A percentile compares a stretch with the other conserved stretches of the same genome.
phyloP scores from a whole-genome alignment of 371 early-diverging fungal genomes.

The Saksenaea vasiformis region DNA sequence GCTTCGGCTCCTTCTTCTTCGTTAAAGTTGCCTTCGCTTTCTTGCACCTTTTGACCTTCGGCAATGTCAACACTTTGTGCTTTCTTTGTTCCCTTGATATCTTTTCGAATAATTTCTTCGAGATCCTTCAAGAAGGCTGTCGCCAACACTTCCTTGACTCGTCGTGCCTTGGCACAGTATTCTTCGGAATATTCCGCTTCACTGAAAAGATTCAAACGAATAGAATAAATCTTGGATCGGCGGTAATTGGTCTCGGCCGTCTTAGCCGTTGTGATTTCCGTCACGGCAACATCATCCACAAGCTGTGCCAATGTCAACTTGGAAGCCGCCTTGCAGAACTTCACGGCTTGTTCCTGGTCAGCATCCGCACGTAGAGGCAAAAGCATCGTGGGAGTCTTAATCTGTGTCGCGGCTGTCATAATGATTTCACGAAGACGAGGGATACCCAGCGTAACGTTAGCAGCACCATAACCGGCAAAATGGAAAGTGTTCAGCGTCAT shows the following conservation, averaged over 20 bases:
- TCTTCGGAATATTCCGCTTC: conserved; percentile 76
- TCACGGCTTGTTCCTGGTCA: conserved; percentile 53
- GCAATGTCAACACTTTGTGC: conserved; percentile 35
- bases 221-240: conserved; percentile 71
- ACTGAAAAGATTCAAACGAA: conserved; percentile 85
- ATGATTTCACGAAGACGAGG: conserved; percentile 99
- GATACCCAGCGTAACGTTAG: conserved; percentile 99
- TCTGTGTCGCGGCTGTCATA: conserved; percentile 96
- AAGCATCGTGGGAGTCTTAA: conserved; percentile 96
- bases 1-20: conserved; percentile 57
- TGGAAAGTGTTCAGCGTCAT: conserved; percentile 99
- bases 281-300: conserved; percentile 79
- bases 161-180: conserved; percentile 70
- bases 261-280: conserved; percentile 59
- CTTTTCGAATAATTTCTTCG: conserved; percentile 60
- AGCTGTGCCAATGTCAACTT: conserved; percentile 80
- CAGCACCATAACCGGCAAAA: conserved; percentile 99
- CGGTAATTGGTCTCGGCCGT: conserved; percentile 47
- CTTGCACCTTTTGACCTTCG: conserved; percentile 38
- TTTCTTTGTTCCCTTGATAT: conserved; percentile 66
- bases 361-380: conserved; percentile 77
- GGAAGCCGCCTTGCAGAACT: conserved; percentile 66
- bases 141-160: conserved; percentile 77
- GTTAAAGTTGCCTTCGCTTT: conserved; percentile 32
- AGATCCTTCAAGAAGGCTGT: conserved; percentile 70